Conservation (phyloP, 495 filamentous ascomycete genomes). For the Hyaloscypha bicolor region DNA sequence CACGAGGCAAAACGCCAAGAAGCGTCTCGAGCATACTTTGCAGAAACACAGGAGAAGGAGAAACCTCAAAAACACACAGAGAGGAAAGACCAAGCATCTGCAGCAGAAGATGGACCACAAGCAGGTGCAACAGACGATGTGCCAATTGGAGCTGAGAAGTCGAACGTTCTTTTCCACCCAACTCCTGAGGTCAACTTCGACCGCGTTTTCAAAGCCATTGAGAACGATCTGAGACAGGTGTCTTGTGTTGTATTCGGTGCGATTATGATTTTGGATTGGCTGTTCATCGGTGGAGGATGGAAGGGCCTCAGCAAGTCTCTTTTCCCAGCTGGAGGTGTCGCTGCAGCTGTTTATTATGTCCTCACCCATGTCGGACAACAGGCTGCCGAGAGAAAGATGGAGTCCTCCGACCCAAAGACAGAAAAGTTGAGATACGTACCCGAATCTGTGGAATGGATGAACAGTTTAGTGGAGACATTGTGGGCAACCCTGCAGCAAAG, state of each 20-base stretch:
- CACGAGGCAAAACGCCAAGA: slow-evolving; percentile 9
- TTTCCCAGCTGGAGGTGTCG: slow-evolving; percentile 15
- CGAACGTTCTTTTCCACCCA: slow-evolving; percentile 19
- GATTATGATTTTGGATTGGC: slow-evolving; percentile 14
- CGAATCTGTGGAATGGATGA: slow-evolving; percentile 22
- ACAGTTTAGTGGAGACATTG: slow-evolving; percentile 18
- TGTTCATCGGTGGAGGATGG: slow-evolving; percentile 20
- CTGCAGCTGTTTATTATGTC: slow-evolving; percentile 11
- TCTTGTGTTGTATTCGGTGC: slow-evolving; percentile 10
- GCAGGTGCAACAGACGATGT: slow-evolving; percentile 18
- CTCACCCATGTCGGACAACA: slow-evolving; percentile 4
- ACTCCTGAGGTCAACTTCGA: slow-evolving; percentile 15
- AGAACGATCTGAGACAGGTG: slow-evolving; percentile 9
- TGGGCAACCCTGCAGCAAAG: slow-evolving; percentile 15
- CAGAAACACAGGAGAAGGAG: slow-evolving; percentile 8
- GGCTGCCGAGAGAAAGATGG: background rate
- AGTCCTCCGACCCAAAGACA: slow-evolving; percentile 5
- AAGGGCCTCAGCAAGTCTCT: slow-evolving; percentile 15
- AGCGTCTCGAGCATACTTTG: slow-evolving; percentile 13
- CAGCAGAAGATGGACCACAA: slow-evolving; percentile 2
- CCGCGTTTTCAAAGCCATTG: slow-evolving; percentile 10
- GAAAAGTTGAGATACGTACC: slow-evolving; percentile 16
- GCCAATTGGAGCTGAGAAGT: slow-evolving; percentile 18
- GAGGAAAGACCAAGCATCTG: slow-evolving; percentile 3
- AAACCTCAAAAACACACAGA: slow-evolving; percentile 1